Evolutionary conservation across 192 early-diverging fungal genomes (phyloP).

Genomic region (Podila minutissima): DNA sequence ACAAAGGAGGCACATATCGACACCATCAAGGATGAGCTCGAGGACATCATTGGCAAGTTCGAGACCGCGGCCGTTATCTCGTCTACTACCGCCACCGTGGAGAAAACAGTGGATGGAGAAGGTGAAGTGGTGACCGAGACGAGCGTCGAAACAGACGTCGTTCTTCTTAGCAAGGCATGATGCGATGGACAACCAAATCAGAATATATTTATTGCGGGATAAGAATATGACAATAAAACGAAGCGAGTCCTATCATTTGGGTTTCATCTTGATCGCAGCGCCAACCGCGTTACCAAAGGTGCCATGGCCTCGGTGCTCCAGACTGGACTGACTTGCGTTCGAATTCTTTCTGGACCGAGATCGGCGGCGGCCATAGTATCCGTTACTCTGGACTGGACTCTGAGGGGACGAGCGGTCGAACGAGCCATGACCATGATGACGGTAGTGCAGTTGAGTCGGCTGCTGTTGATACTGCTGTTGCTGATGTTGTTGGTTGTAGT

Average conservation of each 20-base stretch:
- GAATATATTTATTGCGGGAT: neutral
- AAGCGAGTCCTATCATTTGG: neutral
- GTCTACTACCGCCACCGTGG: neutral
- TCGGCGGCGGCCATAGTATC: neutral
- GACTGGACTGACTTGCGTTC: neutral
- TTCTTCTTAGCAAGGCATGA: neutral
- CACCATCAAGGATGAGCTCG: neutral
- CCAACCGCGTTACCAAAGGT: neutral
- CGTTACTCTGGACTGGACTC: neutral
- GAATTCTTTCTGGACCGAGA: constrained; percentile 1
- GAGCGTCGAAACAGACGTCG: neutral
- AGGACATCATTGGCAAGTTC: neutral
- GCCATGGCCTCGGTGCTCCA: neutral
- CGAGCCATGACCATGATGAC: neutral
- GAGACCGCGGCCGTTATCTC: neutral
- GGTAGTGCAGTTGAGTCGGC: neutral
- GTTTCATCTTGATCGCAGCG: neutral
- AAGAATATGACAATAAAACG: neutral
- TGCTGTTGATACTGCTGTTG: constrained; percentile 10
- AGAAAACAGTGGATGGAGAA: neutral
- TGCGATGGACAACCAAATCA: neutral
- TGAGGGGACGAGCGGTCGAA: neutral
- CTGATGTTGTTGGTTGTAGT: constrained; percentile 4
- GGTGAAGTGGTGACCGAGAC: neutral
- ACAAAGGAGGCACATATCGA: constrained; percentile 11